Base-by-base conservation (phyloP, 805 yeast species). In the Cyberlindnera suaveolens region DNA sequence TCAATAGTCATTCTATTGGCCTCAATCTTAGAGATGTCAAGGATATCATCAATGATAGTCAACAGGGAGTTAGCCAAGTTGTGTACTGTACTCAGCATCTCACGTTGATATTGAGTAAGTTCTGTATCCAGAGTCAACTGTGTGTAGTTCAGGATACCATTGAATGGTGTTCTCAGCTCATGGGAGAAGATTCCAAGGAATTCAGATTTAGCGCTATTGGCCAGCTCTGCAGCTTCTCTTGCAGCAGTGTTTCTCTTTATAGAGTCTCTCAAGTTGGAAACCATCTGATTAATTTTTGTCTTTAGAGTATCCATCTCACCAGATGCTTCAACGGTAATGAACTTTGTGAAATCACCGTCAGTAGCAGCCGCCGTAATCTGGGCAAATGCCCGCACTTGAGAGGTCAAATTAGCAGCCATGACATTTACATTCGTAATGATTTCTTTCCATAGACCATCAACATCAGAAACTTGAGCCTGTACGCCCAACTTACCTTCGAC, bases 351-450 rank as follows among this genome's bases (percentile, higher is more conserved):
- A 62, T 87, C 96, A 60, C 96, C 95, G 64, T 87, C 95, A 4
- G 96, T 86, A 11, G 95, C 96, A 17, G 96, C 95, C 18, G 93
- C 95, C 0, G 96, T 87, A 56, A 87, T 87, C 61, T 87, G 95
- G 32, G 95, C 95, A 69, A 87, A 87, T 0, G 95, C 96, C 64
- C 96, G 76, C 57, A 87, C 96, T 67, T 87, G 96, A 1, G 95
- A 82, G 0, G 96, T 87, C 62, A 87, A 74, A 62, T 87, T 87
- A 14, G 91, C 80, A 42, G 96, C 96, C 96, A 87, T 87, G 23
- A 91, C 86, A 61, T 87, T 87, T 49, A 87, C 96, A 64, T 87
- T 87, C 16, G 93, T 83, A 15, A 93, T 87, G 56, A 87, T 87
- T 57, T 85, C 95, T 57, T 84, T 86, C 96, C 96, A 87, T 48